Conservation (phyloP, 2,329 filamentous ascomycete genomes). For the Clonostachys sp. region DNA sequence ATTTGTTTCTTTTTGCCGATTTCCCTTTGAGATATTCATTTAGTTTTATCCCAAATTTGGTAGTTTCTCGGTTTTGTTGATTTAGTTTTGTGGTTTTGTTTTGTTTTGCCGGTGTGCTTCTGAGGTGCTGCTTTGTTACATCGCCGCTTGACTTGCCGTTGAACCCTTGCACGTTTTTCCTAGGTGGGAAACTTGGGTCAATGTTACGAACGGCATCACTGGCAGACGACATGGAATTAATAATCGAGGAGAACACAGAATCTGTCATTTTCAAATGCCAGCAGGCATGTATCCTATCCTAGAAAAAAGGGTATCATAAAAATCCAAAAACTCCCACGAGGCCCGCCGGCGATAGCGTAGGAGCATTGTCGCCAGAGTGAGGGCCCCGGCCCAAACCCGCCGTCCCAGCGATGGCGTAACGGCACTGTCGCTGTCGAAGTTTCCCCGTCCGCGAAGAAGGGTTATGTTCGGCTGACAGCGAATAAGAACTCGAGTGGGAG, state of each 20-base stretch:
- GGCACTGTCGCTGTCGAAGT: conserved; percentile 51
- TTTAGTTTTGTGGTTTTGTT: neutral
- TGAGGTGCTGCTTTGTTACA: neutral
- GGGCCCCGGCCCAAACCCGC: conserved; percentile 43
- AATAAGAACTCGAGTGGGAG: conserved; percentile 38
- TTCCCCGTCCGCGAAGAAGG: conserved; percentile 9
- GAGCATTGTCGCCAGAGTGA: conserved; percentile 43
- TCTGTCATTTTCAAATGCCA: neutral
- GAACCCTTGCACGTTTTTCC: neutral
- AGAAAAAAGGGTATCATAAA: neutral
- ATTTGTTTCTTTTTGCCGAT: conserved; percentile 2
- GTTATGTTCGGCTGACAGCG: conserved; percentile 30
- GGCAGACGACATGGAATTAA: neutral
- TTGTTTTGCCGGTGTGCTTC: neutral
- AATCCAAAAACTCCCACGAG: conserved; percentile 37
- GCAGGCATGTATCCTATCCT: neutral
- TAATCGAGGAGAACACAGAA: neutral
- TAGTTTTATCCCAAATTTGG: too few relatives aligned
- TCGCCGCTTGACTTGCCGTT: neutral
- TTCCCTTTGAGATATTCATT: neutral
- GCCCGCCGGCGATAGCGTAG: conserved; percentile 44
- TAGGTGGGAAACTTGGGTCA: too few relatives aligned
- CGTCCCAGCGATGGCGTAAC: conserved; percentile 52
- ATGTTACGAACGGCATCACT: too few relatives aligned
- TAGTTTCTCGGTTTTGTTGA: too few relatives aligned